These are phyloP conservation scores for Fomitopsis palustris DNA, from an alignment of 1,284 basidiomycete species.

Conservation along the genomic window DNA sequence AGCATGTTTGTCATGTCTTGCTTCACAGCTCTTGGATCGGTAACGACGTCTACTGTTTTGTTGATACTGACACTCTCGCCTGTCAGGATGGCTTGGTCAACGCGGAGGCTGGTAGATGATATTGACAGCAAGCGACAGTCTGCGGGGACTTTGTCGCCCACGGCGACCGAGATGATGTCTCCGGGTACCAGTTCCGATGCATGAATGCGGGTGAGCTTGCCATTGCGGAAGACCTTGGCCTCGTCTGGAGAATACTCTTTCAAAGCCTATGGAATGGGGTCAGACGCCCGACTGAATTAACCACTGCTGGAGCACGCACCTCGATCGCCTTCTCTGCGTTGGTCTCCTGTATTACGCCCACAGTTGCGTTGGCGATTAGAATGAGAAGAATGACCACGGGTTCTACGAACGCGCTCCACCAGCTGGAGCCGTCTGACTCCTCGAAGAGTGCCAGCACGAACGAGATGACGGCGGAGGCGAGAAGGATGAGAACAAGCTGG, in stretches of 20 bases:
- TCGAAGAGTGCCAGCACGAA: conserved; percentile 89
- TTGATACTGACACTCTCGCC: conserved; percentile 88
- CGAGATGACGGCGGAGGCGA: conserved; percentile 88
- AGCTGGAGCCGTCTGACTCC: conserved; percentile 60
- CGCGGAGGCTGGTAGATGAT: conserved; percentile 86
- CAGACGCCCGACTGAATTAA: neutral
- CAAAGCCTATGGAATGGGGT: conserved; percentile 59
- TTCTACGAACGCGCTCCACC: conserved; percentile 86
- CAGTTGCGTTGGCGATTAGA: conserved; percentile 89
- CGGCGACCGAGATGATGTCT: conserved; percentile 85
- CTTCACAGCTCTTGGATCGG: conserved; percentile 80
- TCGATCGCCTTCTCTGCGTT: conserved; percentile 96
- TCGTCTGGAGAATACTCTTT: conserved; percentile 95
- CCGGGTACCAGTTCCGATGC: conserved; percentile 90
- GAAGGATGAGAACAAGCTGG: conserved; percentile 91
- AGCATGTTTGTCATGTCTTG: conserved; percentile 96
- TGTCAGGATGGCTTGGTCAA: conserved; percentile 94
- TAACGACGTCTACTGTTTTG: conserved; percentile 68
- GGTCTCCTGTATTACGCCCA: conserved; percentile 93
- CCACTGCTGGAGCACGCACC: conserved; percentile 45
- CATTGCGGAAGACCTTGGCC: conserved; percentile 83
- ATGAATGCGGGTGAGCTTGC: conserved; percentile 71
- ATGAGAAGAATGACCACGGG: conserved; percentile 92
- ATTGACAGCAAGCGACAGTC: conserved; percentile 89
- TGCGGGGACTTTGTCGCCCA: conserved; percentile 93